Conservation (phyloP, 2,329 filamentous ascomycete species). For the Diaporthe sp. region DNA sequence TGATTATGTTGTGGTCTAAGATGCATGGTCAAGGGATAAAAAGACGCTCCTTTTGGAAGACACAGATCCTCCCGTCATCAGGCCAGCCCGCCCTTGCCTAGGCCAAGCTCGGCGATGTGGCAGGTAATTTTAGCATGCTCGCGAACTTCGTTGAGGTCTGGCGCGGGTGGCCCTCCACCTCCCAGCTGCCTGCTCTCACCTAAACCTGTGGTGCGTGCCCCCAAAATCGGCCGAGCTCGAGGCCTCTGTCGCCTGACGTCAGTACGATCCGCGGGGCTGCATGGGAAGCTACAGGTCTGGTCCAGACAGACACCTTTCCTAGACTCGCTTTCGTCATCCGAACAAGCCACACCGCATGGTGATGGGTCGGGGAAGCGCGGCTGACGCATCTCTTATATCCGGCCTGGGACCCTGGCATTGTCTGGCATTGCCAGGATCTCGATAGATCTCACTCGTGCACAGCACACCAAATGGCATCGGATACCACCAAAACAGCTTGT, state of each 20-base stretch:
- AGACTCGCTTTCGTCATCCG: constrained; percentile 5
- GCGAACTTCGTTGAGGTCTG: constrained; percentile 3
- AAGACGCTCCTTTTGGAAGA: background rate
- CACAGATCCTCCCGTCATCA: constrained; percentile 23
- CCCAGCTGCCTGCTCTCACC: background rate
- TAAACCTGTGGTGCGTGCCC: background rate
- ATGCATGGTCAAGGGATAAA: background rate
- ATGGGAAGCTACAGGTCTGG: background rate
- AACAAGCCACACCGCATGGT: background rate
- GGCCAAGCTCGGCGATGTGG: background rate
- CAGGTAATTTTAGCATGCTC: constrained; percentile 10
- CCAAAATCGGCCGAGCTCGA: constrained; percentile 5
- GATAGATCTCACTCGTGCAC: background rate
- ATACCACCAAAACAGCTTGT: background rate
- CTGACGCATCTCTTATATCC: background rate
- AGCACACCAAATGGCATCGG: background rate
- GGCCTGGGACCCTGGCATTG: background rate
- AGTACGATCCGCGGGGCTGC: constrained; percentile 24
- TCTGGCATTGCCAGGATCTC: background rate
- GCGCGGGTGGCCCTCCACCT: background rate
- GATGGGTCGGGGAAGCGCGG: background rate
- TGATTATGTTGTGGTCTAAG: constrained; percentile 1
- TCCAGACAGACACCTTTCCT: background rate
- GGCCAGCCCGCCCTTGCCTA: constrained; percentile 14
- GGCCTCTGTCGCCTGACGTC: constrained; percentile 30